Base-by-base conservation (phyloP, 345 rosid genomes). In the Triadica sebifera region DNA sequence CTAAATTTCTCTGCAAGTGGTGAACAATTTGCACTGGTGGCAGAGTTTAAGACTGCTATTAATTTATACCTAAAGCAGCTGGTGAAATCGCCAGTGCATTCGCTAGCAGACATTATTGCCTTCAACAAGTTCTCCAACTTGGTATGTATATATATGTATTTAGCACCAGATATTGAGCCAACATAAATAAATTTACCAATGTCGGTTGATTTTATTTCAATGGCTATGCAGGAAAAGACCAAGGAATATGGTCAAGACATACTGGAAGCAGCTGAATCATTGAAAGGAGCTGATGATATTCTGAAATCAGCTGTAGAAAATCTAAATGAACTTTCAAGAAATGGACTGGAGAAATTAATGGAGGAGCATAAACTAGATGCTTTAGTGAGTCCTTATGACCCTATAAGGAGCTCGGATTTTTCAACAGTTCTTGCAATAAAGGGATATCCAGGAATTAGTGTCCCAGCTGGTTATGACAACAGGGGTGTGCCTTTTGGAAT, bases 361-460 rank as follows among this genome's bases (percentile, higher is more conserved):
- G 29, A 2, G 15, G 29, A 61, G 20, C 16, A 84, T 8, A 69
- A 83, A 25, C 79, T 91, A 45, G 97, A 88, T 66, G 93, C 97
- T 12, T 4, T 90, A 79, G 85, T 88, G 70, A 75, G 84, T 0
- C 74, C 77, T 12, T 41, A 41, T 41, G 8, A 4, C 8, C 45
- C 45, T 6, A 1, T 8, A n/a, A n/a, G n/a, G 45, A 52, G 52
- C 53, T 16, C 2, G 20, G 39, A 13, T 17, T 56, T 34, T 51
- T 38, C 38, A 10, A 25, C 70, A 5, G 82, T 90, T 52, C 79
- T 84, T 3, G 96, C 94, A 37, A 88, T 84, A 15, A 91, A 93
- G 45, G 95, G 97, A 55, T 85, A 75, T 75, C 93, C 92, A 17
- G 93, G 88, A 64, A 86, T 91, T 29, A 87, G 37, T 37, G 97